Evolutionary conservation across 805 yeast species (phyloP), one percentile per base, ranked within the genome.

Genomic region (Metschnikowia santaceciliae): DNA sequence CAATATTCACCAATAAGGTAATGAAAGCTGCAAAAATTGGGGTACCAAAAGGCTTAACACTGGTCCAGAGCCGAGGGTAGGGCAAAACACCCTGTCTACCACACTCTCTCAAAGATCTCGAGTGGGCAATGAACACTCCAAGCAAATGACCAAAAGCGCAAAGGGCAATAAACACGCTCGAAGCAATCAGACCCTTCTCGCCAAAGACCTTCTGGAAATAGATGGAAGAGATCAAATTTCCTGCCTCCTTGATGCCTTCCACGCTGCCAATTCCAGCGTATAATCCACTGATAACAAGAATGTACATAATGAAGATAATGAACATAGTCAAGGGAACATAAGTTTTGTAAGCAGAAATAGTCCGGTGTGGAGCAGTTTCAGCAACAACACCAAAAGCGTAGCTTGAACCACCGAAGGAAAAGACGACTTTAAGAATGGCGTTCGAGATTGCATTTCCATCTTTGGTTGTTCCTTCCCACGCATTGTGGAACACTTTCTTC

Each of bases 401-500:
- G 8, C 58, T 56, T 17, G 69, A 57, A 36, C 79, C 79, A 47
- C 75, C 68, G 51, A 70, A 76, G 1, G 79, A 65, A 46, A 75
- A 76, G 3, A 75, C 64, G 39, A 72, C 77, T 66, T 58, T 71
- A 54, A 76, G 70, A 60, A 76, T 74, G 1, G 79, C 74, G 51
- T 59, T 70, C 8, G 76, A 68, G 53, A 76, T 75, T 11, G 70
- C 62, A 57, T 75, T 72, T 11, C 77, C 76, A 51, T 68, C 69
- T 0, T 63, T 62, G 0, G 78, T 75, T 2, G 79, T 67, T 1
- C 78, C 74, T 32, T 58, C 57, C 68, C 74, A 70, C 0, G 75
- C 62, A 53, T 75, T 58, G 32, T 63, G 58, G 56, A 75, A 75
- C 38, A 67, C 66, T 1, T 55, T 56, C n/a, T 57, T 63, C 11